Base-by-base conservation (phyloP, 768 basidiomycete species). In the Kwoniella shandongensis region DNA sequence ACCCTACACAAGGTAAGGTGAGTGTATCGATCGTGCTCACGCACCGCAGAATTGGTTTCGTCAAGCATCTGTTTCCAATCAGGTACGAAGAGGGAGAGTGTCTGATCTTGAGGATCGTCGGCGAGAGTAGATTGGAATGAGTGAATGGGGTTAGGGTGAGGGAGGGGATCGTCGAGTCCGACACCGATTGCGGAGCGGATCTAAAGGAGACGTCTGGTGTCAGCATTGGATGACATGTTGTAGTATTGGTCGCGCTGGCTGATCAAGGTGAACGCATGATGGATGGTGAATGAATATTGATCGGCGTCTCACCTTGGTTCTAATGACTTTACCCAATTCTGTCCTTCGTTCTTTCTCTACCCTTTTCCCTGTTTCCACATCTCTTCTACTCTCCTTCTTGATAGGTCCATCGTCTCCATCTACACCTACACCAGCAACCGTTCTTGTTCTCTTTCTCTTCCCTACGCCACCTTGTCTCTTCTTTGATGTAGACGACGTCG, bases 311-410 rank as follows among this genome's bases (percentile, higher is more conserved):
- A 65, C 66, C 48, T 55, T 70, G 1, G 35, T 36, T 23, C 65
- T 23, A 2, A 67, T 35, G 0, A 46, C 60, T 45, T 56, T 63
- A 1, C 46, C 30, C 27, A 67, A 36, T 30, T 67, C 69, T 2
- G 52, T 62, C 50, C 49, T 59, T 7, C 66, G 26, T 17, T 47
- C 50, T 27, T 53, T 61, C 38, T 70, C 69, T 29, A 70, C 15
- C 42, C 69, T 51, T 35, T 70, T 70, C 23, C 65, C 69, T 2
- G 65, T 67, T 26, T 51, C 59, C 41, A 51, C 59, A 57, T 62
- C 47, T 25, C 55, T 29, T 52, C 49, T 55, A 22, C 40, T 53
- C 36, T 44, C 35, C 42, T 41, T 54, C 41, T 42, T 42, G n/a
- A n/a, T n/a, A n/a, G n/a, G n/a, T n/a, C n/a, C n/a, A n/a, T n/a